phyloP scores from a whole-genome alignment of 1,139 yeast genomes.

The Barnettozyma hawaiiensis region DNA sequence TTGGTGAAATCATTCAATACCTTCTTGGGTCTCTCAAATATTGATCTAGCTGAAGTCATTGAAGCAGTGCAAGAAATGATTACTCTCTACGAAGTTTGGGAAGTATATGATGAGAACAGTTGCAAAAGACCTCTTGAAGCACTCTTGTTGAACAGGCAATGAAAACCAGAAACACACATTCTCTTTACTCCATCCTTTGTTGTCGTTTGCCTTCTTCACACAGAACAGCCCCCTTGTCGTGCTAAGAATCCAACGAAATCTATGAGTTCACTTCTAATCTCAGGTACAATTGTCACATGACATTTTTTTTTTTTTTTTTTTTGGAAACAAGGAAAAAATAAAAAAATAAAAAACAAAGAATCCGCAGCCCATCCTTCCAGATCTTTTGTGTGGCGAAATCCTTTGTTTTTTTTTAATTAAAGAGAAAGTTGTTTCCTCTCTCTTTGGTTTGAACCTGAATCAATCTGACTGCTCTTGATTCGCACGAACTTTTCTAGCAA shows the following conservation, averaged over 20 bases:
- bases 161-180: too few relatives aligned
- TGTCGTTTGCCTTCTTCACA: too few relatives aligned
- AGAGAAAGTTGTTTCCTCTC: too few relatives aligned
- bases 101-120: slow-evolving; percentile 59
- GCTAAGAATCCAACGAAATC: not conserved
- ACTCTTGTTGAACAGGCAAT: slow-evolving; percentile 19
- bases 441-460: too few relatives aligned
- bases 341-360: not conserved
- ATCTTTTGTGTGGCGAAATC: not conserved
- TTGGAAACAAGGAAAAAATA: not conserved
- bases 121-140: slow-evolving; percentile 28
- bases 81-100: slow-evolving; percentile 80
- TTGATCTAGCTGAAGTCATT: slow-evolving; percentile 68
- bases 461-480: too few relatives aligned
- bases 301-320: not conserved
- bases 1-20: slow-evolving; percentile 40
- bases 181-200: too few relatives aligned
- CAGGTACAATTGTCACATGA: too few relatives aligned
- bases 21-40: slow-evolving; percentile 69
- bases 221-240: too few relatives aligned
- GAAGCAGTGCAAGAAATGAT: slow-evolving; percentile 81
- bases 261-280: not conserved
- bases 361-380: not conserved
- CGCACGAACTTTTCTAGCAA: too few relatives aligned
- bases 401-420: not conserved